These are phyloP conservation scores for Suillus ampliporus DNA, from an alignment of 768 basidiomycete species.

Conservation along the genomic window DNA sequence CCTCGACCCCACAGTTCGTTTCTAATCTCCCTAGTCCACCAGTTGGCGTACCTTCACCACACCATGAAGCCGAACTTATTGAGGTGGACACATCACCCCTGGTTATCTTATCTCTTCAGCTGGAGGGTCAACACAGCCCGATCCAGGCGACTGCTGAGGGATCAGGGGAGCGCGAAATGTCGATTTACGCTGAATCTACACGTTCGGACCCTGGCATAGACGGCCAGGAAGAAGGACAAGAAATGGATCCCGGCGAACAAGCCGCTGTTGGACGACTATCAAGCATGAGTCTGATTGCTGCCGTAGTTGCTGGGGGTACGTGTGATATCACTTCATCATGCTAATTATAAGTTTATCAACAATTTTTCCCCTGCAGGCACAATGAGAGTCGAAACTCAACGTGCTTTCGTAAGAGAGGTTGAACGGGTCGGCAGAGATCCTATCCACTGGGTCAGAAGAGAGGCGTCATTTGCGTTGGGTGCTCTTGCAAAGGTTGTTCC, in stretches of 20 bases:
- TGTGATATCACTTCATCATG: conserved; percentile 20
- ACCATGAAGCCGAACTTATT: conserved; percentile 20
- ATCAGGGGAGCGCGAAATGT: not conserved
- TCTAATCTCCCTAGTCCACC: conserved; percentile 20
- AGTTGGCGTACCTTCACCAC: conserved; percentile 20
- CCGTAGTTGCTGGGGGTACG: conserved; percentile 80
- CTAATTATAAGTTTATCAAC: conserved; percentile 15
- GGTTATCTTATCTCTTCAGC: conserved; percentile 19
- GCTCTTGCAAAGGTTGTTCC: conserved; percentile 88
- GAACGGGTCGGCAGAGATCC: conserved; percentile 67
- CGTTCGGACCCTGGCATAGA: conserved; percentile 22
- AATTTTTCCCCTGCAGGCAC: conserved; percentile 46
- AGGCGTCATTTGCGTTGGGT: conserved; percentile 88
- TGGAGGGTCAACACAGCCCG: conserved; percentile 17
- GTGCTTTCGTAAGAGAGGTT: conserved; percentile 76
- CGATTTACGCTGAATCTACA: not conserved
- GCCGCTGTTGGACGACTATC: conserved; percentile 85
- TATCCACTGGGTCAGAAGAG: conserved; percentile 80
- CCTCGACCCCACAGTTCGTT: conserved; percentile 21
- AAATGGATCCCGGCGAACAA: conserved; percentile 59
- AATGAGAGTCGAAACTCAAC: conserved; percentile 58
- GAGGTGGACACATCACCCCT: conserved; percentile 22
- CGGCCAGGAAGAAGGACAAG: conserved; percentile 44
- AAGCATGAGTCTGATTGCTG: conserved; percentile 93
- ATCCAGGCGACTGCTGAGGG: not conserved